Percentiles rank a stretch among this genome's conserved stretches.
These are phyloP conservation scores for Isoetes taiwanensis DNA, from an alignment of 75 land plant genomes.

Conservation along the genomic window DNA sequence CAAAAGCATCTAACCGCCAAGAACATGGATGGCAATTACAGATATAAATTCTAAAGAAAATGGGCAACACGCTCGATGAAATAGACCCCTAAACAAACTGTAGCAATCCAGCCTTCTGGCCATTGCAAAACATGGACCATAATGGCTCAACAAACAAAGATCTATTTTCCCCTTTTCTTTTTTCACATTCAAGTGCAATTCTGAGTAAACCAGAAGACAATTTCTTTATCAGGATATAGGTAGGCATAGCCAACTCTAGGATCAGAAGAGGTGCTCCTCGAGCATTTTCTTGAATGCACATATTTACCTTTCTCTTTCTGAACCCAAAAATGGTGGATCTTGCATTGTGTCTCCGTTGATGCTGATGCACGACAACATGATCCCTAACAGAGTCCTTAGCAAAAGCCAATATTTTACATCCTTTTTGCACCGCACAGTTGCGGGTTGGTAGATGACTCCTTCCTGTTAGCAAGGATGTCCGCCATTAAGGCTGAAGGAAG, in stretches of 20 bases:
- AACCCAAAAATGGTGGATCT: background rate
- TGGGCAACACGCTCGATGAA: too few relatives aligned
- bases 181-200: conserved; percentile 38
- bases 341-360: too few relatives aligned
- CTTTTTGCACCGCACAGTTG: conserved; percentile 11
- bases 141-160: conserved; percentile 32
- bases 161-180: background rate
- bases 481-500: too few relatives aligned
- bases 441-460: conserved; percentile 12
- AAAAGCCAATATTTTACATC: conserved; percentile 10
- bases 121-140: conserved; percentile 60
- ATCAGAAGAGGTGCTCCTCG: conserved; percentile 19
- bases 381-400: conserved; percentile 10
- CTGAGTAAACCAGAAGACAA: conserved; percentile 42
- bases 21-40: too few relatives aligned
- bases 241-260: conserved; percentile 52
- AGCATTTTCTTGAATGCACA: background rate
- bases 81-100: too few relatives aligned
- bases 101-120: conserved; percentile 27
- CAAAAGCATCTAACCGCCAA: too few relatives aligned
- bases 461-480: too few relatives aligned
- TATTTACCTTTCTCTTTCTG: too few relatives aligned
- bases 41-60: too few relatives aligned
- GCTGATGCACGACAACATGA: conserved; percentile 10
- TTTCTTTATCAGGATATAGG: conserved; percentile 34